Evolutionary conservation across 2,329 filamentous ascomycete genomes (phyloP), one percentile per base, ranked within the genome.

Genomic region (Paradendryphiella salina): DNA sequence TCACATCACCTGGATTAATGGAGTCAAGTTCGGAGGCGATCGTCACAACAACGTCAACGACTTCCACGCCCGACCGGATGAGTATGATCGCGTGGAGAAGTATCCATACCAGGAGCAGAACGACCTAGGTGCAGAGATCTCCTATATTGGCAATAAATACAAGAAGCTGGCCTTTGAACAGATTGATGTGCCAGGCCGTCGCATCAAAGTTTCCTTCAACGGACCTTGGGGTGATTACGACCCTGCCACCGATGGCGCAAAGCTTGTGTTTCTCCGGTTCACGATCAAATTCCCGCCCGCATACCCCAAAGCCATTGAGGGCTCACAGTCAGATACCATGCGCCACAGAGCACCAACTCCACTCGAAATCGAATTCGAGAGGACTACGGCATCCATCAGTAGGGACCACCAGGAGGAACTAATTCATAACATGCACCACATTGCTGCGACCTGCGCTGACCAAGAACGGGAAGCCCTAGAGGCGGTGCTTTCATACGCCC

Each of bases 1-100:
- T 49, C 81, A 82, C 13, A 85, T 86, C 47, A 76, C 79, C 2
- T 86, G 83, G 83, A 85, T 86, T 80, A 81, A 81, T 50, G 84
- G 83, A 42, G 82, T 86, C 33, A 85, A 84, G 56, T 83, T 86
- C 46, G 80, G 45, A 10, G 40, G 78, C 75, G 75, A 68, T 31
- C 67, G 66, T 8, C 64, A 60, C 11, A 59, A 63, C 26, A 64
- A 69, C 26, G 52, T 50, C 10, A 54, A 66, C 21, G 62, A 64
- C 8, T 59, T 59, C 14, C 49, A 40, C 7, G 45, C 48, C 48
- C 56, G 59, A 10, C 45, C 56, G n/a, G 54, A 63, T 14, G 50
- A 57, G 15, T 31, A 56, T 57, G 47, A 56, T 15, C 48, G 35
- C 23, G 37, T 48, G 10, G 51, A 59, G 14, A 63, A 57, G 35